These are phyloP conservation scores for Coemansia biformis DNA, from an alignment of 192 early-diverging fungal species.

Conservation along the genomic window DNA sequence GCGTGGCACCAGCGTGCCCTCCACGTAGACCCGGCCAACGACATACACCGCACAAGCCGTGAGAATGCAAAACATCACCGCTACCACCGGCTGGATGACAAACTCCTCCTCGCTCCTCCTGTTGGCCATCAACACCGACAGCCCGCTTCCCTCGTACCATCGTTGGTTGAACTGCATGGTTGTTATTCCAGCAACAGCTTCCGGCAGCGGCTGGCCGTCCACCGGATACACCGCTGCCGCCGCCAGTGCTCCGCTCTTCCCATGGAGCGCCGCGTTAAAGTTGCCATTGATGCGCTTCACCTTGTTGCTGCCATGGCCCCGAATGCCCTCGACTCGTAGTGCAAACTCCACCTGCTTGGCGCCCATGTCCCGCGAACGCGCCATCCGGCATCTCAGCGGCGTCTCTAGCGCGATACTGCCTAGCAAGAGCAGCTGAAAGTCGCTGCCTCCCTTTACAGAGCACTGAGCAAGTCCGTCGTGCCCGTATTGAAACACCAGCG, in stretches of 20 bases:
- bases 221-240: slow-evolving; percentile 39
- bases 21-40: slow-evolving; percentile 47
- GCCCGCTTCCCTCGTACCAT: slow-evolving; percentile 40
- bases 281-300: slow-evolving; percentile 22
- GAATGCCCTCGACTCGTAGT: slow-evolving; percentile 7
- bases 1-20: slow-evolving; percentile 39
- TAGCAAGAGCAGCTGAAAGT: slow-evolving; percentile 22
- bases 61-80: slow-evolving; percentile 45
- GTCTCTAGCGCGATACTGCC: neutral
- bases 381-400: slow-evolving; percentile 30
- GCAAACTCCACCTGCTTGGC: slow-evolving; percentile 19
- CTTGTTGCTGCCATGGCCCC: slow-evolving; percentile 2
- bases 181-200: slow-evolving; percentile 30
- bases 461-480: slow-evolving; percentile 33
- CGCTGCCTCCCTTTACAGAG: slow-evolving; percentile 23
- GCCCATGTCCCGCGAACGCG: slow-evolving; percentile 11
- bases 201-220: slow-evolving; percentile 28
- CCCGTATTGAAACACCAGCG: slow-evolving; percentile 30
- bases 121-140: slow-evolving; percentile 40
- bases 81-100: slow-evolving; percentile 44
- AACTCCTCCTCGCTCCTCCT: slow-evolving; percentile 39
- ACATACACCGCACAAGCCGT: slow-evolving; percentile 45
- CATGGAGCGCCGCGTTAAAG: slow-evolving; percentile 40
- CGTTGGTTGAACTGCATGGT: slow-evolving; percentile 39
- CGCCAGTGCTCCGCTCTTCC: slow-evolving; percentile 17